Evolutionary conservation across 2,329 filamentous ascomycete genomes (phyloP).

Genomic region (Leptographium procerum): DNA sequence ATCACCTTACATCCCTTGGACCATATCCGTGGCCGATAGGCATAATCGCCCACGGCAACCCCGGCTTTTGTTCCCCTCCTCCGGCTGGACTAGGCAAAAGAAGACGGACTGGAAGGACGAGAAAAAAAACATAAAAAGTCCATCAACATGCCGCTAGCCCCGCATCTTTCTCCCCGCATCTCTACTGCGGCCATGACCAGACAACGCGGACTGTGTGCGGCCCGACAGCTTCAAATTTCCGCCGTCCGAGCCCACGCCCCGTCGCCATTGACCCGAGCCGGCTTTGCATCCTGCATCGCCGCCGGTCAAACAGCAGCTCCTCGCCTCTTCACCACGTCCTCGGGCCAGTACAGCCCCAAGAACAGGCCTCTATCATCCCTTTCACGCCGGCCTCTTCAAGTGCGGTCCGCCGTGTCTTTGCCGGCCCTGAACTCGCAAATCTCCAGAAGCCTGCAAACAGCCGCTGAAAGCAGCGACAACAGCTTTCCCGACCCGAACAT

Average conservation of each 20-base stretch:
- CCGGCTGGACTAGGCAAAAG: background rate
- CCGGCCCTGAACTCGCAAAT: background rate
- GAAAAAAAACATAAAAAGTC: background rate
- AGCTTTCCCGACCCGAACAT: conserved; percentile 17
- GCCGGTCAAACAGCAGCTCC: background rate
- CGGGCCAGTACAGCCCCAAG: background rate
- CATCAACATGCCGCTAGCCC: background rate
- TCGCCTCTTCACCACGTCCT: background rate
- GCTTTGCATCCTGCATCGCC: background rate
- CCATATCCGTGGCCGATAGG: background rate
- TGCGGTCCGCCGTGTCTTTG: background rate
- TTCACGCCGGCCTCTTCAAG: background rate
- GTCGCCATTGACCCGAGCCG: background rate
- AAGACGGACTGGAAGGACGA: background rate
- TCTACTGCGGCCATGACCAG: background rate
- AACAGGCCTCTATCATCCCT: background rate
- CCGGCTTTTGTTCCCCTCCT: background rate
- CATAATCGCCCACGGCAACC: background rate
- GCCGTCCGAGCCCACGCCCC: background rate
- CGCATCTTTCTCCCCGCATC: background rate
- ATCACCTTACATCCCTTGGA: background rate
- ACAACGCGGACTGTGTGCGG: background rate
- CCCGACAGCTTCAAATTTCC: background rate
- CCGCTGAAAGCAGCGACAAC: background rate
- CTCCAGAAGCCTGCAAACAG: background rate